Evolutionary conservation across 495 filamentous ascomycete species (phyloP).

Genomic region (Aspergillus conjunctus): DNA sequence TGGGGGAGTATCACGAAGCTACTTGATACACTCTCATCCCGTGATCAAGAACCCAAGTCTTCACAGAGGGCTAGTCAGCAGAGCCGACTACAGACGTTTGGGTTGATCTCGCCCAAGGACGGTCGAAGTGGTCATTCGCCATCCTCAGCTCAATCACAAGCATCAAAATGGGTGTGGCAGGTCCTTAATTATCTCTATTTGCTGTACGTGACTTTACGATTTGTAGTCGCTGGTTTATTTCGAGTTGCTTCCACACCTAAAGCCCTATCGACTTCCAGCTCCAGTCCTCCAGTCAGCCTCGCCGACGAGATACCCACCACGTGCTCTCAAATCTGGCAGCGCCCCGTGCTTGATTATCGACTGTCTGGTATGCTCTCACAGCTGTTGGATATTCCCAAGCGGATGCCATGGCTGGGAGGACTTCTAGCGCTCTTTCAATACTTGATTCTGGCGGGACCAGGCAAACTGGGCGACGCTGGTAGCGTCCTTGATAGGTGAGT

Average conservation of each 20-base stretch:
- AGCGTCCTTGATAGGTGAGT: conserved; percentile 90
- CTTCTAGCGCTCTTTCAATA: conserved; percentile 71
- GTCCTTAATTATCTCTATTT: conserved; percentile 70
- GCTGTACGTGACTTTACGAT: conserved; percentile 63
- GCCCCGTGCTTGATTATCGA: conserved; percentile 74
- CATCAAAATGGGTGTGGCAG: conserved; percentile 62
- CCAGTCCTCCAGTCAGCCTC: conserved; percentile 28
- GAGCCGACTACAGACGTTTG: conserved; percentile 50
- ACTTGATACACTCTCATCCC: conserved; percentile 37
- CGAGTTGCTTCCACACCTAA: conserved; percentile 42
- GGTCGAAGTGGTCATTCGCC: conserved; percentile 23
- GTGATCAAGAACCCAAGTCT: conserved; percentile 30
- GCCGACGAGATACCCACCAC: conserved; percentile 45
- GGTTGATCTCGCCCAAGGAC: conserved; percentile 44
- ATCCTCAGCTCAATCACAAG: conserved; percentile 31
- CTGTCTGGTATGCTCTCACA: conserved; percentile 69
- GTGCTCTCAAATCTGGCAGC: conserved; percentile 53
- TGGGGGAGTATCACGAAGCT: conserved; percentile 77
- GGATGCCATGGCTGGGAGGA: conserved; percentile 87
- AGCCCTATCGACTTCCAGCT: conserved; percentile 27
- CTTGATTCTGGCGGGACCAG: conserved; percentile 68
- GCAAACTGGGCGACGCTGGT: conserved; percentile 70
- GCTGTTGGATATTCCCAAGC: conserved; percentile 66
- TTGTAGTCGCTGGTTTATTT: conserved; percentile 56
- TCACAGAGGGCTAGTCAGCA: conserved; percentile 25